Percentiles rank a stretch among this genome's conserved stretches.
phyloP scores from a whole-genome alignment of 768 basidiomycete species.

The Hypholoma fasciculare region DNA sequence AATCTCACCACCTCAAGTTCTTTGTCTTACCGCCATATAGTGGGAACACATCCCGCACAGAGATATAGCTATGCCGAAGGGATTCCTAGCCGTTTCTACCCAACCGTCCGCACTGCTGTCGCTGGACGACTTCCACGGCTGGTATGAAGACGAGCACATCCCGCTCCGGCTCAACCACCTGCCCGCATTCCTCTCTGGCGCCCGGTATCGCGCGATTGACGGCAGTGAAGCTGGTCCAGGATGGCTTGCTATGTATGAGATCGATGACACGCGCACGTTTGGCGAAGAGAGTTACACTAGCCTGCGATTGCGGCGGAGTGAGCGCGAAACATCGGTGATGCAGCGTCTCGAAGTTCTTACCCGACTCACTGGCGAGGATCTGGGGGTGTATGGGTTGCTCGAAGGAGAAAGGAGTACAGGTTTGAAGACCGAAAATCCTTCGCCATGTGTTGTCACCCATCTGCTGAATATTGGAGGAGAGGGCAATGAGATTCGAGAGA shows the following conservation, averaged over 20 bases:
- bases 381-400: slow-evolving; percentile 9
- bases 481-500: not conserved
- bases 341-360: slow-evolving; percentile 42
- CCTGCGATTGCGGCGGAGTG: slow-evolving; percentile 43
- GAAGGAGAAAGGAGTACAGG: slow-evolving; percentile 9
- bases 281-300: slow-evolving; percentile 41
- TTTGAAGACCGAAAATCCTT: slow-evolving; percentile 11
- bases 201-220: slow-evolving; percentile 42
- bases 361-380: slow-evolving; percentile 33
- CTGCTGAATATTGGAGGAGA: slow-evolving; percentile 3
- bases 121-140: slow-evolving; percentile 52
- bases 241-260: slow-evolving; percentile 54
- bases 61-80: slow-evolving; percentile 32
- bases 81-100: slow-evolving; percentile 49
- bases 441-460: slow-evolving; percentile 13
- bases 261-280: slow-evolving; percentile 42
- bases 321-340: slow-evolving; percentile 42
- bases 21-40: not conserved
- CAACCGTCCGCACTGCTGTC: slow-evolving; percentile 42
- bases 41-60: not conserved
- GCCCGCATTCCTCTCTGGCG: slow-evolving; percentile 46
- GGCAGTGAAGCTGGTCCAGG: slow-evolving; percentile 21
- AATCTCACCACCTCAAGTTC: not conserved
- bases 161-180: slow-evolving; percentile 48
- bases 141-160: slow-evolving; percentile 60